phyloP scores from a whole-genome alignment of 805 yeast genomes.

The Candida peoriensis region DNA sequence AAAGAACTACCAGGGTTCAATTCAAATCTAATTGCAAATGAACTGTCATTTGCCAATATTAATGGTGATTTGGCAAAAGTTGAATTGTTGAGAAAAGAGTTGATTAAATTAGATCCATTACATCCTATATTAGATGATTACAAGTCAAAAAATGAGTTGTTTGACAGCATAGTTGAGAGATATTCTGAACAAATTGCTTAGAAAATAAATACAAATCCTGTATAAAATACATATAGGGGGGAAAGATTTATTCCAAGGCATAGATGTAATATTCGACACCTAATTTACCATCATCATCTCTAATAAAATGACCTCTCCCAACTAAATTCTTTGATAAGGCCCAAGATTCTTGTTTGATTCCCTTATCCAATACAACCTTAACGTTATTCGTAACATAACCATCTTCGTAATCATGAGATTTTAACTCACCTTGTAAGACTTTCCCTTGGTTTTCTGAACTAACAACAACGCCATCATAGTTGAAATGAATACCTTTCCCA shows the following conservation, averaged over 20 bases:
- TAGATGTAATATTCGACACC: constrained; percentile 52
- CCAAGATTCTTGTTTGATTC: constrained; percentile 46
- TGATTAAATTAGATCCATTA: constrained; percentile 43
- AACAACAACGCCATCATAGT: constrained; percentile 46
- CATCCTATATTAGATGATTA: constrained; percentile 57
- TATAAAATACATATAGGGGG: background rate
- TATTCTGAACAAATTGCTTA: constrained; percentile 30
- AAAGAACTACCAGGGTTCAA: constrained; percentile 35
- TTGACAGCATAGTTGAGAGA: constrained; percentile 65
- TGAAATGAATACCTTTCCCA: constrained; percentile 38
- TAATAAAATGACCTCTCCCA: constrained; percentile 56
- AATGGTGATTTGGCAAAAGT: constrained; percentile 36
- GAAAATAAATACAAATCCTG: background rate
- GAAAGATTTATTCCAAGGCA: constrained; percentile 13
- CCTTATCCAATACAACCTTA: constrained; percentile 35
- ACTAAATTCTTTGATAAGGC: constrained; percentile 40
- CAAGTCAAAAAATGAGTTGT: constrained; percentile 54
- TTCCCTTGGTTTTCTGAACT: constrained; percentile 30
- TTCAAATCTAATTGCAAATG: constrained; percentile 54
- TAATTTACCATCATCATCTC: constrained; percentile 39
- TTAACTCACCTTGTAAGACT: constrained; percentile 30
- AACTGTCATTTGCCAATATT: constrained; percentile 57
- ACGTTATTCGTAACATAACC: constrained; percentile 48
- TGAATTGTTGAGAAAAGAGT: constrained; percentile 38
- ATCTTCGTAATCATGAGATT: constrained; percentile 36